Conservation (phyloP, 441 rosid genomes). For the Bruguiera hainesii region DNA sequence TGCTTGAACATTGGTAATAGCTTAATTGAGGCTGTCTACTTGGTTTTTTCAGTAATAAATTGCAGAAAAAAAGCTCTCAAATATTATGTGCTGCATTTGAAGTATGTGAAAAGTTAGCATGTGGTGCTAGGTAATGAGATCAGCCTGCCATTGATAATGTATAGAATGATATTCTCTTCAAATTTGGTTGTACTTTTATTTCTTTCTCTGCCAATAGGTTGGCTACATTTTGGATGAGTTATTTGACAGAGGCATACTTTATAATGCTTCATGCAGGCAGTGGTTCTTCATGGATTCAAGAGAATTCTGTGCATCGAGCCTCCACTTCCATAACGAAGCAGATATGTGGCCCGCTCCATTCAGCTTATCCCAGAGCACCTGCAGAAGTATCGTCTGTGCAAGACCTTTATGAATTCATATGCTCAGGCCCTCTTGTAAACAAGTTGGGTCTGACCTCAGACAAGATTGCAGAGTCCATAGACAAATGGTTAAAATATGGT, state of each 20-base stretch:
- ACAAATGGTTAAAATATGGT: slow-evolving; percentile 80
- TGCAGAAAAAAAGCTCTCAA: not conserved
- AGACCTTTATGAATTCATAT: slow-evolving; percentile 72
- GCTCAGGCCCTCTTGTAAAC: slow-evolving; percentile 78
- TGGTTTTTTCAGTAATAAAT: not conserved
- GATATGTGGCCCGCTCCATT: slow-evolving; percentile 27
- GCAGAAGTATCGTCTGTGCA: slow-evolving; percentile 66
- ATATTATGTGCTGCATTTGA: not conserved
- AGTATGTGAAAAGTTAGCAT: not conserved
- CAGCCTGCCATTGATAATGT: not conserved
- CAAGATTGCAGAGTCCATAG: slow-evolving; percentile 61
- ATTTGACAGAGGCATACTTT: not conserved
- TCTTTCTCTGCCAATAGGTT: not conserved
- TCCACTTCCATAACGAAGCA: slow-evolving; percentile 16
- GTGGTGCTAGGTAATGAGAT: not conserved
- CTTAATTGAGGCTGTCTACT: no score
- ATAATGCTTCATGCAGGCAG: slow-evolving; percentile 32
- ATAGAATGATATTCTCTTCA: no score
- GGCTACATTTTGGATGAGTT: not conserved
- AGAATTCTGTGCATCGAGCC: slow-evolving; percentile 34
- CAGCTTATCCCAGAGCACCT: slow-evolving; percentile 41
- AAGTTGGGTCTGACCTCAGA: slow-evolving; percentile 58
- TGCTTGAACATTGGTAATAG: not conserved
- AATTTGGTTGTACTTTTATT: not conserved
- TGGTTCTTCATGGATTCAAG: slow-evolving; percentile 55